Conservation (phyloP, 1,139 yeast species). For the Diutina pseudorugosa region DNA sequence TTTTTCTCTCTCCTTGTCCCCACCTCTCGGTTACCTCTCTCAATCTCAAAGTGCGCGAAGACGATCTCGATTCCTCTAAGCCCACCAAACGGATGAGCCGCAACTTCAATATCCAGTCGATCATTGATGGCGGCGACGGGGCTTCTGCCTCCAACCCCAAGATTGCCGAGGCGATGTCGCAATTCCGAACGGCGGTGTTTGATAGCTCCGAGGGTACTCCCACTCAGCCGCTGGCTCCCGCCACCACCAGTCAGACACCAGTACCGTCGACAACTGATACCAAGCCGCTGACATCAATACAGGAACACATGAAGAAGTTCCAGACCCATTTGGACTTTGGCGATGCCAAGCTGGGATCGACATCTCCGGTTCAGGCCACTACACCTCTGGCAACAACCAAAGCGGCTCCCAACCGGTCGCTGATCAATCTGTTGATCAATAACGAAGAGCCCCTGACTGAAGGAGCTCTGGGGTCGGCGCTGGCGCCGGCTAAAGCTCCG, state of each 20-base stretch:
- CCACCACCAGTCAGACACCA: slow-evolving; percentile 5
- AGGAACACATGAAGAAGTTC: slow-evolving; percentile 6
- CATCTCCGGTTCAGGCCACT: neutral
- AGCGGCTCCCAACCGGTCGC: slow-evolving; percentile 4
- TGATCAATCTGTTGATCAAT: slow-evolving; percentile 9
- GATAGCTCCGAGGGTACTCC: neutral
- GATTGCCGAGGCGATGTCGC: neutral
- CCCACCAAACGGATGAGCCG: neutral
- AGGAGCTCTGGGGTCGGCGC: slow-evolving; percentile 6
- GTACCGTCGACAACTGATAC: neutral
- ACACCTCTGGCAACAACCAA: slow-evolving; percentile 2
- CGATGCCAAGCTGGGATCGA: neutral
- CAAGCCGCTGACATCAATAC: slow-evolving; percentile 4
- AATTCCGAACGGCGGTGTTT: neutral
- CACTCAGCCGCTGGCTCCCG: neutral
- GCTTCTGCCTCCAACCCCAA: neutral
- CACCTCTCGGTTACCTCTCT: too few relatives aligned
- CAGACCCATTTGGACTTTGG: slow-evolving; percentile 7
- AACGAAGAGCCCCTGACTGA: slow-evolving; percentile 6
- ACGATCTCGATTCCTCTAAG: neutral
- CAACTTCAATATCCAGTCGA: slow-evolving; percentile 2
- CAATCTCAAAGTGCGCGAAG: neutral
- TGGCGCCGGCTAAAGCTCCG: slow-evolving; percentile 6
- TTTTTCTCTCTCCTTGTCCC: too few relatives aligned
- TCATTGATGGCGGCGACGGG: neutral